Evolutionary conservation across 257 asterid species (phyloP).

Genomic region (Agastache rugosa): DNA sequence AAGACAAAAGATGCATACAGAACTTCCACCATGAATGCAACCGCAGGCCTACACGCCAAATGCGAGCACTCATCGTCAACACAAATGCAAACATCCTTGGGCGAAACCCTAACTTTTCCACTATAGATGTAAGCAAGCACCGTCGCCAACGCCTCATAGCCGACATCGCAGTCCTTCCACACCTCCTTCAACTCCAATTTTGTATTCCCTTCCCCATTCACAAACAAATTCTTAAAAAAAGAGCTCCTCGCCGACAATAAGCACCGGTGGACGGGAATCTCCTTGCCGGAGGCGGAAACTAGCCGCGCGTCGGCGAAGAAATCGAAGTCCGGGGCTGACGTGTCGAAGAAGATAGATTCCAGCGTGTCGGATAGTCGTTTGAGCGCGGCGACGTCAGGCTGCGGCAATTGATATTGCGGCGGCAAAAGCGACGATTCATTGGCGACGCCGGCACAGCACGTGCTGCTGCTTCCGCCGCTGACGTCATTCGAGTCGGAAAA

Average conservation of each 20-base stretch:
- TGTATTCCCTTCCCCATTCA: slow-evolving; percentile 43
- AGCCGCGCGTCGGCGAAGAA: slow-evolving; percentile 83
- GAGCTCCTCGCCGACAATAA: slow-evolving; percentile 78
- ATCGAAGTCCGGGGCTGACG: slow-evolving; percentile 63
- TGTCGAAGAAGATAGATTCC: slow-evolving; percentile 63
- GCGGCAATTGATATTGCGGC: slow-evolving; percentile 38
- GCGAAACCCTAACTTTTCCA: slow-evolving; percentile 65
- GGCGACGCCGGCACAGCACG: slow-evolving; percentile 57
- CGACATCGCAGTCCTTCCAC: slow-evolving; percentile 73
- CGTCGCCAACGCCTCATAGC: slow-evolving; percentile 69
- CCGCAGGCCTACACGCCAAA: slow-evolving; percentile 82
- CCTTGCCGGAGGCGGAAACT: slow-evolving; percentile 58
- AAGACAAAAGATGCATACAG: slow-evolving; percentile 72
- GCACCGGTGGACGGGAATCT: slow-evolving; percentile 86
- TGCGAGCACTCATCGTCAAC: slow-evolving; percentile 87
- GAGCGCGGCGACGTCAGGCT: slow-evolving; percentile 52
- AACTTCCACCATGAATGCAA: slow-evolving; percentile 70
- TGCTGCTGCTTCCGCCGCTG: slow-evolving; percentile 72
- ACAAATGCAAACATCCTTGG: slow-evolving; percentile 71
- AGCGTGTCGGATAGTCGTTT: slow-evolving; percentile 69
- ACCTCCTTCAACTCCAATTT: slow-evolving; percentile 70
- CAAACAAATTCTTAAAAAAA: slow-evolving; percentile 63
- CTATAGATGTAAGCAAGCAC: slow-evolving; percentile 78
- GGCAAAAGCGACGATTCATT: slow-evolving; percentile 43
- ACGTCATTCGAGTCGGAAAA: slow-evolving; percentile 76